phyloP scores from a whole-genome alignment of 106 monocot genomes.

The Triglochin maritima region DNA sequence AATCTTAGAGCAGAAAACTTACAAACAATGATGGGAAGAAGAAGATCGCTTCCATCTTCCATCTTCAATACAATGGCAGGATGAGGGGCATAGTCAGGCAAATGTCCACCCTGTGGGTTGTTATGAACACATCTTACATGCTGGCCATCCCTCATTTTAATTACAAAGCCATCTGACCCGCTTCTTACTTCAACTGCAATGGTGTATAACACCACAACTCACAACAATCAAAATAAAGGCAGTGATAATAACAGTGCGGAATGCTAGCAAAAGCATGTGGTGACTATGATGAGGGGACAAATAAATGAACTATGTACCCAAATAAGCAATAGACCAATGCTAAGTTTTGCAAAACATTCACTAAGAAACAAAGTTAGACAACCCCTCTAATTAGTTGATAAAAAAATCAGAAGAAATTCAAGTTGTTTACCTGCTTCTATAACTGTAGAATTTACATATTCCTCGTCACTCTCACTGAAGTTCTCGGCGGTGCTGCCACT shows the following conservation, averaged over 20 bases:
- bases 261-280: too few species aligned
- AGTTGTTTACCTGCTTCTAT: slow-evolving; percentile 65
- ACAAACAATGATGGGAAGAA: slow-evolving; percentile 90
- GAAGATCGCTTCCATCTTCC: slow-evolving; percentile 87
- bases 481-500: slow-evolving; percentile 60
- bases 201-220: background rate
- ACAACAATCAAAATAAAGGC: too few species aligned
- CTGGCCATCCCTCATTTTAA: slow-evolving; percentile 82
- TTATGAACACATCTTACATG: slow-evolving; percentile 72
- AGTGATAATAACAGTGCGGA: too few species aligned
- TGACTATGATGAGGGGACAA: too few species aligned
- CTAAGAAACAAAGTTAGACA: too few species aligned
- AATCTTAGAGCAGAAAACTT: slow-evolving; percentile 19
- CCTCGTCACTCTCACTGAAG: slow-evolving; percentile 55
- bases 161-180: slow-evolving; percentile 71
- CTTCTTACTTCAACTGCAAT: slow-evolving; percentile 77
- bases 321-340: too few species aligned
- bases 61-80: slow-evolving; percentile 94
- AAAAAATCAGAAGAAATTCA: background rate
- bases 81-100: slow-evolving; percentile 83
- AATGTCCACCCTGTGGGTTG: slow-evolving; percentile 52
- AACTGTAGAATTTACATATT: slow-evolving; percentile 71
- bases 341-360: too few species aligned
- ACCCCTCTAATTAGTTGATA: background rate
- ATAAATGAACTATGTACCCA: too few species aligned